A percentile compares a stretch with the other conserved stretches of the same genome.
Conservation (phyloP, 2,329 filamentous ascomycete species). For the Hortaea sp. region DNA sequence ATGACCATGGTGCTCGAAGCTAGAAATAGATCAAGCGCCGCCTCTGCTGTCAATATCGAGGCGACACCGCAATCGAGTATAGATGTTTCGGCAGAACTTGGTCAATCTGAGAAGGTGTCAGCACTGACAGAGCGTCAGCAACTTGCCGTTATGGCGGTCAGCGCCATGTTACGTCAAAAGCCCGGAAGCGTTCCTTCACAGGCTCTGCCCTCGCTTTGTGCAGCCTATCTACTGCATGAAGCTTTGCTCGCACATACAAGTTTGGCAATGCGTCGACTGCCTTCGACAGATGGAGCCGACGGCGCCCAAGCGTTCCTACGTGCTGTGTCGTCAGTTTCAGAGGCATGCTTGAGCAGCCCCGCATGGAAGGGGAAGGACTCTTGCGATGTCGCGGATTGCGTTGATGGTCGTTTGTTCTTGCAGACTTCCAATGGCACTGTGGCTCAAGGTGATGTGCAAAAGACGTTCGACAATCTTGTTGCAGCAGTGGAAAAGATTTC, state of each 20-base stretch:
- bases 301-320: slow-evolving; percentile 12
- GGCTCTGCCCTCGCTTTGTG: slow-evolving; percentile 8
- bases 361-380: slow-evolving; percentile 24
- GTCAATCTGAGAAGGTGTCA: slow-evolving; percentile 8
- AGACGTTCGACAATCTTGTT: slow-evolving; percentile 14
- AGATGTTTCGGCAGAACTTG: slow-evolving; percentile 1
- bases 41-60: not conserved
- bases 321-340: slow-evolving; percentile 28
- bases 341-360: slow-evolving; percentile 27
- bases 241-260: slow-evolving; percentile 21
- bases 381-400: slow-evolving; percentile 44
- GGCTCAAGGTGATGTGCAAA: slow-evolving; percentile 9
- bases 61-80: not conserved
- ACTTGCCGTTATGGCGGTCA: slow-evolving; percentile 17
- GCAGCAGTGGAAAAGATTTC: slow-evolving; percentile 11
- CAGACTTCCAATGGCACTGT: slow-evolving; percentile 8
- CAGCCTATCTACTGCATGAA: slow-evolving; percentile 20
- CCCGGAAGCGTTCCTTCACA: slow-evolving; percentile 1
- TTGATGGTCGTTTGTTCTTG: slow-evolving; percentile 45
- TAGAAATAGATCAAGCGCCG: slow-evolving; percentile 7
- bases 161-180: slow-evolving; percentile 9
- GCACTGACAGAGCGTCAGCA: slow-evolving; percentile 18
- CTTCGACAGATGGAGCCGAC: slow-evolving; percentile 3
- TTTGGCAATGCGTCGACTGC: slow-evolving; percentile 20
- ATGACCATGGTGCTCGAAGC: slow-evolving; percentile 40